Conservation (phyloP, 192 early-diverging fungal genomes). For the Coemansia sp. region DNA sequence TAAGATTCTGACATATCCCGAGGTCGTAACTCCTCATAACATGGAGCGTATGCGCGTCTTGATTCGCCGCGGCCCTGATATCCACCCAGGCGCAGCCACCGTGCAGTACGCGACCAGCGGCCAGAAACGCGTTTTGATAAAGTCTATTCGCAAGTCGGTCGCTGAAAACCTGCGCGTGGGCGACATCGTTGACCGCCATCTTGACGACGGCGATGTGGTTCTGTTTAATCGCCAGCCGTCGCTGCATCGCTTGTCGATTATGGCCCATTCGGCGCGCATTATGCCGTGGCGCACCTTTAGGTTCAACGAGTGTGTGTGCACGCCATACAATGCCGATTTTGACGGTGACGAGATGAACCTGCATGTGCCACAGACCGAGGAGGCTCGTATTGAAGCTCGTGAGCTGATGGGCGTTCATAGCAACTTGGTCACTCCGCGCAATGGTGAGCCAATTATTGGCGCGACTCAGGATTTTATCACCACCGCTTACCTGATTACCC, state of each 20-base stretch:
- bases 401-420: slow-evolving; percentile 95
- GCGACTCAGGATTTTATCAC: slow-evolving; percentile 99
- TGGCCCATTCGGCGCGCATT: slow-evolving; percentile 90
- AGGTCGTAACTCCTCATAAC: slow-evolving; percentile 88
- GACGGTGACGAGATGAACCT: slow-evolving; percentile 99
- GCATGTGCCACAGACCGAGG: slow-evolving; percentile 99
- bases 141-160: slow-evolving; percentile 64
- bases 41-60: slow-evolving; percentile 72
- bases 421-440: slow-evolving; percentile 96
- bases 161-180: slow-evolving; percentile 79
- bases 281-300: slow-evolving; percentile 86
- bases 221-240: slow-evolving; percentile 99
- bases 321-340: slow-evolving; percentile 99
- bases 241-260: slow-evolving; percentile 93
- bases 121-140: slow-evolving; percentile 71
- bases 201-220: slow-evolving; percentile 91
- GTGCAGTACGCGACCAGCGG: slow-evolving; percentile 59
- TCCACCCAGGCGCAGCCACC: slow-evolving; percentile 91
- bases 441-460: slow-evolving; percentile 97
- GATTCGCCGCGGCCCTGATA: slow-evolving; percentile 83
- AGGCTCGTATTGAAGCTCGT: slow-evolving; percentile 94
- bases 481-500: slow-evolving; percentile 87
- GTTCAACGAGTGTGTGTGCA: slow-evolving; percentile 99
- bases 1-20: slow-evolving; percentile 93
- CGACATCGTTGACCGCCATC: slow-evolving; percentile 94